Evolutionary conservation across 2,329 filamentous ascomycete genomes (phyloP).

Genomic region (Colletotrichum falcatum): DNA sequence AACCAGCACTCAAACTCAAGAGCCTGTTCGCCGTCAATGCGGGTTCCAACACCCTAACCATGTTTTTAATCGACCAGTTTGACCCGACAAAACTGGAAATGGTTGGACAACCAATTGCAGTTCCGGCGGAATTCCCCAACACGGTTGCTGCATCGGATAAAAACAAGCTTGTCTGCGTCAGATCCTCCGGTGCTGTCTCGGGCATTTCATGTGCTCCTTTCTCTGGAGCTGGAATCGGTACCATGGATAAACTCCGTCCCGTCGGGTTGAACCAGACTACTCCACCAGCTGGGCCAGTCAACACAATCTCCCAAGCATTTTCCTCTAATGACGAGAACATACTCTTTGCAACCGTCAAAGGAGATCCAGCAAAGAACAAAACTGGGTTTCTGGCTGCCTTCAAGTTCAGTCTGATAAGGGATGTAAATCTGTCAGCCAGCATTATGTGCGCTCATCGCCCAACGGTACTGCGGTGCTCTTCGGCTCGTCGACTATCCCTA

Average conservation of each 20-base stretch:
- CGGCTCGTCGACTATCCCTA: slow-evolving; percentile 61
- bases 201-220: slow-evolving; percentile 60
- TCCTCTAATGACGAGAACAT: slow-evolving; percentile 66
- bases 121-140: slow-evolving; percentile 65
- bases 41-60: slow-evolving; percentile 63
- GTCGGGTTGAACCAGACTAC: slow-evolving; percentile 67
- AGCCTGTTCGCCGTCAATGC: slow-evolving; percentile 67
- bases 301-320: slow-evolving; percentile 71
- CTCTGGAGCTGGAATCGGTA: slow-evolving; percentile 51
- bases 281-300: slow-evolving; percentile 67
- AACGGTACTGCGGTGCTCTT: slow-evolving; percentile 69
- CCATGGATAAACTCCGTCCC: slow-evolving; percentile 58
- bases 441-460: slow-evolving; percentile 56
- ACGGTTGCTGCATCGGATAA: slow-evolving; percentile 61
- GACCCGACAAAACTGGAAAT: slow-evolving; percentile 59
- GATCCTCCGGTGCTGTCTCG: slow-evolving; percentile 56
- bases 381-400: slow-evolving; percentile 67
- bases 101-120: slow-evolving; percentile 55
- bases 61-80: slow-evolving; percentile 57
- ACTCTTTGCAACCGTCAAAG: slow-evolving; percentile 71
- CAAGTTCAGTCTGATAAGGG: slow-evolving; percentile 49
- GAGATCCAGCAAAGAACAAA: slow-evolving; percentile 65
- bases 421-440: slow-evolving; percentile 38
- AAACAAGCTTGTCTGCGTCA: slow-evolving; percentile 60
- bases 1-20: slow-evolving; percentile 47